phyloP scores from a whole-genome alignment of 2,329 filamentous ascomycete genomes.

The Neonectria sp. region DNA sequence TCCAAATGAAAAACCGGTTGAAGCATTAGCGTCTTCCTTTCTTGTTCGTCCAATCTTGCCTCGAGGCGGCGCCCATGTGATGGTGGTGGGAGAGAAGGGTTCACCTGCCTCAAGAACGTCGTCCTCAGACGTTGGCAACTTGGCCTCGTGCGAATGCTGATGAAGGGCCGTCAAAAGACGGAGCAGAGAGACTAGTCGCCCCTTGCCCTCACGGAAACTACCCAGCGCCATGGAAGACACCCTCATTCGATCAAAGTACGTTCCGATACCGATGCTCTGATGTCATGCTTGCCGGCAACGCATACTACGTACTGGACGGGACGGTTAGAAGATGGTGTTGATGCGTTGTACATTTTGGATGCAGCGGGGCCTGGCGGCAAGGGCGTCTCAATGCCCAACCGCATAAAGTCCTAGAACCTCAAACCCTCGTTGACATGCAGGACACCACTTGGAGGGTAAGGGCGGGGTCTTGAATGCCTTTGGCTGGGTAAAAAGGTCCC shows the following conservation, averaged over 20 bases:
- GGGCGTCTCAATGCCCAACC: constrained; percentile 66
- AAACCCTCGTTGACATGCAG: constrained; percentile 40
- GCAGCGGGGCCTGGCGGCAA: constrained; percentile 59
- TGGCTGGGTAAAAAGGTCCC: constrained; percentile 37
- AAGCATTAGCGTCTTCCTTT: constrained; percentile 4
- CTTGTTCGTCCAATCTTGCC: constrained; percentile 7
- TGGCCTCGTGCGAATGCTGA: neutral
- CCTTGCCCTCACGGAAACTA: constrained; percentile 1
- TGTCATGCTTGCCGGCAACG: constrained; percentile 27
- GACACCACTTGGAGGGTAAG: constrained; percentile 34
- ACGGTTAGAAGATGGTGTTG: constrained; percentile 46
- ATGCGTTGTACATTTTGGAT: constrained; percentile 65
- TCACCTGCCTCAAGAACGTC: neutral
- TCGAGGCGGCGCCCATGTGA: neutral
- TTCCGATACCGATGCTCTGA: constrained; percentile 17
- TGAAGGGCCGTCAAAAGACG: neutral
- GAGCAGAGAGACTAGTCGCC: constrained; percentile 1
- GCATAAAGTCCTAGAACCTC: constrained; percentile 48
- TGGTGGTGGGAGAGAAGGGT: constrained; percentile 14
- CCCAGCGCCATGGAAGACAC: constrained; percentile 8
- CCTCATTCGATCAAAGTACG: constrained; percentile 19
- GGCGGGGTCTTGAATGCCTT: constrained; percentile 30
- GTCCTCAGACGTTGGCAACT: constrained; percentile 1
- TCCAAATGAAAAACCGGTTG: constrained; percentile 30
- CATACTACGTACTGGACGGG: constrained; percentile 27